Base-by-base conservation (phyloP, 2,329 filamentous ascomycete genomes). In the Scytalidium lignicola region DNA sequence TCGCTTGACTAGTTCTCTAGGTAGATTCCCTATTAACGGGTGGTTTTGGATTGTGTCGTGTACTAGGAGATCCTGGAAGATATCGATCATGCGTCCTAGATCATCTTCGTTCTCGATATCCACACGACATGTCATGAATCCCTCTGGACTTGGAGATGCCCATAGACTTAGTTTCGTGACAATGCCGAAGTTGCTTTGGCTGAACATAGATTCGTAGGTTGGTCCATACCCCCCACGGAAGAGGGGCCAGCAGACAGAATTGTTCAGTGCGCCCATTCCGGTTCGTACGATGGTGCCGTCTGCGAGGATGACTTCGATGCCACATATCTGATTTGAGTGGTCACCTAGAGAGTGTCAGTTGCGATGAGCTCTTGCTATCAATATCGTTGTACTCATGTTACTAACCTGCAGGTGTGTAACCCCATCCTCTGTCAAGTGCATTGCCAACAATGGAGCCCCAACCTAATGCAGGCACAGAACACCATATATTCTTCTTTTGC, bases 381-480 rank as follows among this genome's bases (percentile, higher is more conserved):
- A n/a, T n/a, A n/a, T 59, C 61, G 23, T 68, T 68, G 43, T 65
- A 59, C 43, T 69, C 64, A 43, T 67, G 63, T 44, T 69, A 67
- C 2, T 55, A 60, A n/a, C 61, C 65, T 1, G 64, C 64, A 0
- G 65, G 64, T 1, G 65, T 69, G 54, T 71, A 72, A 29, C 70
- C 70, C 44, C 65, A 67, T 3, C 69, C 70, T 3, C 69, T 61
- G 51, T 73, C 70, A 2, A 72, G 32, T 15, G 32, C 8, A 43
- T 49, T 39, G 2, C 75, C 75, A 19, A 78, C 57, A 3, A 78
- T 67, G 26, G 67, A 70, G 1, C 74, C 74, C 62, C 74, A 75
- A 21, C 74, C 74, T 8, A 78, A 63, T 20, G 71, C 73, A 1
- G 75, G 71, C 15, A 68, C 69, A 51, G 70, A 71, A 2, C 73